Evolutionary conservation across 495 filamentous ascomycete species (phyloP).

Genomic region (Neohortaea acidophila): DNA sequence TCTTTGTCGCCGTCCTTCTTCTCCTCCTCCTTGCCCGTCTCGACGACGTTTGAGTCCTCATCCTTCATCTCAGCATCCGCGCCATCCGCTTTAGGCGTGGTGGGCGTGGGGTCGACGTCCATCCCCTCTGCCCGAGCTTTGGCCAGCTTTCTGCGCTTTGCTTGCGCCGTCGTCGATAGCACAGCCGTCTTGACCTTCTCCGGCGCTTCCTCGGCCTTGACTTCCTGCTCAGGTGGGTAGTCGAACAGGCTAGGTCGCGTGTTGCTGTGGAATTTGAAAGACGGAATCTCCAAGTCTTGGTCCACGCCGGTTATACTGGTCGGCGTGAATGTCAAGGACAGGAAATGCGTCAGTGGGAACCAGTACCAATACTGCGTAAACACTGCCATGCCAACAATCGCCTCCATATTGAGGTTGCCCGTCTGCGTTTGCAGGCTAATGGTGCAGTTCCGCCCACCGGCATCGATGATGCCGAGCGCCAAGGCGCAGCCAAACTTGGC

Average conservation of each 20-base stretch:
- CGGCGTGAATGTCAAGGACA: slow-evolving; percentile 82
- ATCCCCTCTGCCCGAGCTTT: slow-evolving; percentile 34
- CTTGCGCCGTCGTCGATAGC: slow-evolving; percentile 90
- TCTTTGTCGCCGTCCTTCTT: slow-evolving; percentile 44
- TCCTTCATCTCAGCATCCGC: slow-evolving; percentile 78
- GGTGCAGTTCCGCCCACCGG: slow-evolving; percentile 94
- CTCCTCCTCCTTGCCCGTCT: slow-evolving; percentile 31
- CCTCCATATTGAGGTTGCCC: slow-evolving; percentile 93
- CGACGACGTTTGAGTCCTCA: slow-evolving; percentile 48
- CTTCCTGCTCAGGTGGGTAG: slow-evolving; percentile 90
- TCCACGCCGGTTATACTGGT: slow-evolving; percentile 91
- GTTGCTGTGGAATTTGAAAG: slow-evolving; percentile 89
- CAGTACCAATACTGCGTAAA: slow-evolving; percentile 99
- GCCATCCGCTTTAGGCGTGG: slow-evolving; percentile 42
- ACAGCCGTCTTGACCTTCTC: slow-evolving; percentile 93
- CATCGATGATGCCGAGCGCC: slow-evolving; percentile 93
- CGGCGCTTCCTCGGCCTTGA: slow-evolving; percentile 82
- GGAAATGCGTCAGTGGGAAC: slow-evolving; percentile 98
- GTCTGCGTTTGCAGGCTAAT: slow-evolving; percentile 96
- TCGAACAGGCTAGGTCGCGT: slow-evolving; percentile 92
- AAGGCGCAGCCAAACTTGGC: slow-evolving; percentile 94
- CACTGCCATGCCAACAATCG: slow-evolving; percentile 91
- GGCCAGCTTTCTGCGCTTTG: slow-evolving; percentile 71
- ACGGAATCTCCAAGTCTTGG: slow-evolving; percentile 83
- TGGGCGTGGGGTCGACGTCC: slow-evolving; percentile 56